Evolutionary conservation across 306 rosid genomes (phyloP).

Genomic region (Pueraria montana): DNA sequence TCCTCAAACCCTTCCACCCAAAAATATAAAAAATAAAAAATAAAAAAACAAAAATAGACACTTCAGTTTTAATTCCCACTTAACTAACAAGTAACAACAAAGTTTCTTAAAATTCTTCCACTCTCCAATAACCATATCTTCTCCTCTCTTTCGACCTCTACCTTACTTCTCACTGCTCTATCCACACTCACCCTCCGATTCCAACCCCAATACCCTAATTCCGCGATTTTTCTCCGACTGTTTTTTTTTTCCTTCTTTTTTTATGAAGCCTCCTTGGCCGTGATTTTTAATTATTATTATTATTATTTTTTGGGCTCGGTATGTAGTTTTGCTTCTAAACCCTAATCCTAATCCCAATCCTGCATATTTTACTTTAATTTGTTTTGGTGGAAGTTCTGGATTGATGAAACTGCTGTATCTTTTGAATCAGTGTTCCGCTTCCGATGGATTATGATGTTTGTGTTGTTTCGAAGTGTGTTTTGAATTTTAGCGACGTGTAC

Average conservation of each 20-base stretch:
- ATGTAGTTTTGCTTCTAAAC: slow-evolving; percentile 52
- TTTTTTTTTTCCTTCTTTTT: slow-evolving; percentile 39
- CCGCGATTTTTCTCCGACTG: slow-evolving; percentile 37
- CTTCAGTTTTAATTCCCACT: slow-evolving; percentile 28
- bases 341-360: slow-evolving; percentile 42
- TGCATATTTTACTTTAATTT: slow-evolving; percentile 8
- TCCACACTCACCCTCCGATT: slow-evolving; percentile 46
- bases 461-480: slow-evolving; percentile 19
- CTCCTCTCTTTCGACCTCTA: slow-evolving; percentile 15
- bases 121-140: slow-evolving; percentile 41
- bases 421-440: slow-evolving; percentile 39
- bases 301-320: slow-evolving; percentile 47
- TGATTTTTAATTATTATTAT: slow-evolving; percentile 44
- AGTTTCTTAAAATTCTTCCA: slow-evolving; percentile 16
- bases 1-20: slow-evolving; percentile 1
- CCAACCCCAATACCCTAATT: slow-evolving; percentile 56
- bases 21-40: background rate
- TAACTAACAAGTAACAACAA: slow-evolving; percentile 25
- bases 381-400: slow-evolving; percentile 8
- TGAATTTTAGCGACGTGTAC: slow-evolving; percentile 28
- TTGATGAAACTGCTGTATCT: slow-evolving; percentile 27
- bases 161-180: slow-evolving; percentile 45
- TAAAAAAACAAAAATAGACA: background rate
- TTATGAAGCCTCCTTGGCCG: slow-evolving; percentile 66
- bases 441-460: slow-evolving; percentile 29